A percentile compares a stretch with the other conserved stretches of the same genome.
These are phyloP conservation scores for Erodium moschatum DNA, from an alignment of 441 rosid species.

Conservation along the genomic window DNA sequence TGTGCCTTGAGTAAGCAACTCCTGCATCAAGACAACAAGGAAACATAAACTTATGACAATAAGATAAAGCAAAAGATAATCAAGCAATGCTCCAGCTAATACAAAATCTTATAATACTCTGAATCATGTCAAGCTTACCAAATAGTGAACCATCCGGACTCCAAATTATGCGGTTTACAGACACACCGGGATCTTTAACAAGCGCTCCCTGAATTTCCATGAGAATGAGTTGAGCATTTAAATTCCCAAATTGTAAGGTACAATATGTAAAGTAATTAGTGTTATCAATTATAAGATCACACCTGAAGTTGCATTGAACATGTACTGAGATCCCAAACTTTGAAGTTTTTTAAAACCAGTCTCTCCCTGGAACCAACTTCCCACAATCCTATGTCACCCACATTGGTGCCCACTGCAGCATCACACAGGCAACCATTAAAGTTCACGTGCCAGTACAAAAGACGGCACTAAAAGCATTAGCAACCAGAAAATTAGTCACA, in stretches of 20 bases:
- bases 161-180: slow-evolving; percentile 77
- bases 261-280: not conserved
- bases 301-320: slow-evolving; percentile 62
- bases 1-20: slow-evolving; percentile 75
- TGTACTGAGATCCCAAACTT: slow-evolving; percentile 54
- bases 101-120: too few species aligned
- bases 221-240: slow-evolving; percentile 1
- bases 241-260: slow-evolving; percentile 8
- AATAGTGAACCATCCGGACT: slow-evolving; percentile 76
- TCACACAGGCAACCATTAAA: not conserved
- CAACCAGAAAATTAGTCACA: not conserved
- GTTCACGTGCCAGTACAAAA: slow-evolving; percentile 13
- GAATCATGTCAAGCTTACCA: slow-evolving; percentile 33
- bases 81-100: slow-evolving; percentile 3
- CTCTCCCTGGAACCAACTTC: slow-evolving; percentile 32
- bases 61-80: slow-evolving; percentile 19
- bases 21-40: slow-evolving; percentile 34
- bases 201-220: slow-evolving; percentile 43
- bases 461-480: slow-evolving; percentile 6
- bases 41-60: not conserved
- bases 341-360: slow-evolving; percentile 47
- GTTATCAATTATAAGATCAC: slow-evolving; percentile 2
- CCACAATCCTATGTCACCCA: slow-evolving; percentile 42
- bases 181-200: slow-evolving; percentile 42
- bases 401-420: slow-evolving; percentile 64